Base-by-base conservation (phyloP, 2,329 filamentous ascomycete genomes). In the Calonectria ilicicola region DNA sequence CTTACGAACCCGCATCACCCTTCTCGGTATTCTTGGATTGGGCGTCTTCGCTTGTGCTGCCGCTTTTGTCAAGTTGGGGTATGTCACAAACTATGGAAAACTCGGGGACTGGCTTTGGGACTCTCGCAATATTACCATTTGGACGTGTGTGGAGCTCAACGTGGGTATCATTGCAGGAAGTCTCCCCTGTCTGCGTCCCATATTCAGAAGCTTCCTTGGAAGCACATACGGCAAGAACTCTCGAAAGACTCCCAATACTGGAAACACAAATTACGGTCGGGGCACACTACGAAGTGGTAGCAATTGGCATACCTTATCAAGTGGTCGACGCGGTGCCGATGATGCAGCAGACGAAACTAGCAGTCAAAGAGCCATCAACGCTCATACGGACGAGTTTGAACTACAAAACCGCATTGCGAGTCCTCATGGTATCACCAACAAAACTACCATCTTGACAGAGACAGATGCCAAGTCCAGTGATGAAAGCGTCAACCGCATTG, bases 51-150 rank as follows among this genome's bases (percentile, higher is more conserved):
- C 85, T 35, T 85, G 83, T 42, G 82, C 81, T 9, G 83, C 85
- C 1, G 83, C 84, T 9, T 83, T 87, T 19, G 80, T 87, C 56
- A 87, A 88, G 71, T 75, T 85, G 10, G 80, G 79, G 1, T 85
- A 82, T 69, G 72, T 86, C 4, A 75, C 81, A 17, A 83, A 82
- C 65, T 85, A 86, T 63, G 85, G 84, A 14, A 82, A 81, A 21
- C 74, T 77, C 0, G 83, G 83, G 10, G 85, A 87, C 65, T 84
- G 84, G 72, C 80, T 88, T 0, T 87, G 86, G 86, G 85, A 86
- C 70, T 85, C 81, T 2, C 82, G 85, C 32, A 83, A 87, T 75
- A 82, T 90, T 1, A 88, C 86, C 14, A 85, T 88, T 69, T 88
- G 87, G 86, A 84, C 83, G 5, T 82, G 85, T 1, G 75, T 81